Conservation (phyloP, 78 protist genomes). For the Reticulomyxa filosa region DNA sequence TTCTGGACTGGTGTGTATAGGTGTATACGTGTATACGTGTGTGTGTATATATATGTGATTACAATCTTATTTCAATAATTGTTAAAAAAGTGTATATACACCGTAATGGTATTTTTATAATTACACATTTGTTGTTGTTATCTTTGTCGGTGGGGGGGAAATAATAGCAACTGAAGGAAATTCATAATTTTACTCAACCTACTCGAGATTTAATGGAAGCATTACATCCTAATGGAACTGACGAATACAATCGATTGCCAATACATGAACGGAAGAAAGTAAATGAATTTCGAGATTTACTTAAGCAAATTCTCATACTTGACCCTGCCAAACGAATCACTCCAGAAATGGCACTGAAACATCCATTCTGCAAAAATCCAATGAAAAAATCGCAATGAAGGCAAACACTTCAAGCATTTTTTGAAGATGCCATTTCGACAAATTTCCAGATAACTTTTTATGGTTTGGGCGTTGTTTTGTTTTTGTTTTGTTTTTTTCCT, state of each 20-base stretch:
- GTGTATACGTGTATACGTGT: neutral
- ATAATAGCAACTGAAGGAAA: neutral
- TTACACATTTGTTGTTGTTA: neutral
- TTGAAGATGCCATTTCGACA: no score
- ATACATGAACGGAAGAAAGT: slow-evolving; percentile 1
- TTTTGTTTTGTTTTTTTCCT: no score
- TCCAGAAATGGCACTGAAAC: slow-evolving; percentile 13
- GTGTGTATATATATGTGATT: neutral
- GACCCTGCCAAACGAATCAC: slow-evolving; percentile 21
- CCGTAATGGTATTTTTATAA: neutral
- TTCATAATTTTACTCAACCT: neutral
- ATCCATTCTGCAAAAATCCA: slow-evolving; percentile 25
- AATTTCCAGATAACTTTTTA: no score
- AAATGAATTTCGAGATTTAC: slow-evolving; percentile 11
- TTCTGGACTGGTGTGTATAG: neutral
- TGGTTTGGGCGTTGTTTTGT: no score
- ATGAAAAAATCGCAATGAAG: no score
- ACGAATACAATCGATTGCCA: no score
- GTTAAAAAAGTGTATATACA: neutral
- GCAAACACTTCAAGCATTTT: no score
- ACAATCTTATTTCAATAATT: neutral
- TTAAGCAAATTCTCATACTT: slow-evolving; percentile 14
- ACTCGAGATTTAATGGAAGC: neutral
- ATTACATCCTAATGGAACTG: neutral
- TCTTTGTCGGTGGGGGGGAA: neutral